Evolutionary conservation across 768 basidiomycete genomes (phyloP).

Genomic region (Coprinopsis sp.): DNA sequence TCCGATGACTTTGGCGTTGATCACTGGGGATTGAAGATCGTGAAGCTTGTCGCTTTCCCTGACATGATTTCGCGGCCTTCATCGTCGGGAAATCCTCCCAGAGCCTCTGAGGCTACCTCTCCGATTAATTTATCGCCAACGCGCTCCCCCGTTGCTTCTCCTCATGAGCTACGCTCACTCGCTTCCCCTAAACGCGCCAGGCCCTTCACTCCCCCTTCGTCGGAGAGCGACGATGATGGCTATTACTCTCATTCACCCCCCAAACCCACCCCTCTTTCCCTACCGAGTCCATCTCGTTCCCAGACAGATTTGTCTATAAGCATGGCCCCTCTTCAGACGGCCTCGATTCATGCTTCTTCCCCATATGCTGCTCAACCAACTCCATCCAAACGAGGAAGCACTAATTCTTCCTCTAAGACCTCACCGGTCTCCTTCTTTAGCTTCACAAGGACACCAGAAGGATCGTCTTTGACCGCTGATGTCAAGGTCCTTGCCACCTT

Average conservation of each 20-base stretch:
- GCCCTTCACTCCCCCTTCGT: conserved; percentile 20
- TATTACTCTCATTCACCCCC: conserved; percentile 60
- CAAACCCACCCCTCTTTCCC: conserved; percentile 31
- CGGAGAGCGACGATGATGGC: conserved; percentile 45
- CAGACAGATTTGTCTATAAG: background rate
- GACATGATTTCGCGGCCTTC: conserved; percentile 51
- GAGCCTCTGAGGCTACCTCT: conserved; percentile 12
- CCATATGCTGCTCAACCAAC: conserved; percentile 6
- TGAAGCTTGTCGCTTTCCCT: conserved; percentile 74
- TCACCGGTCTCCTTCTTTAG: conserved; percentile 63
- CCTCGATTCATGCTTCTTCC: conserved; percentile 2
- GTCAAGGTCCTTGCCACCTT: conserved; percentile 60
- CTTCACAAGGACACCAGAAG: conserved; percentile 73
- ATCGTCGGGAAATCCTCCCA: conserved; percentile 10
- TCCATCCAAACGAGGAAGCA: conserved; percentile 2
- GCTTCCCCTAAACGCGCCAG: background rate
- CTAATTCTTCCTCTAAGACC: conserved; percentile 9
- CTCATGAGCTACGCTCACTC: conserved; percentile 8
- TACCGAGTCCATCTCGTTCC: conserved; percentile 8
- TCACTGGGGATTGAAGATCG: conserved; percentile 71
- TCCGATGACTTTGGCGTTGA: conserved; percentile 60
- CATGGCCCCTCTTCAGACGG: background rate
- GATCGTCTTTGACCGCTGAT: conserved; percentile 72
- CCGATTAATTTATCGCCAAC: conserved; percentile 5
- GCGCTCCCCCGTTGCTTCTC: conserved; percentile 8